phyloP scores from a whole-genome alignment of 2,329 filamentous ascomycete species.

The Coniochaeta sp. region DNA sequence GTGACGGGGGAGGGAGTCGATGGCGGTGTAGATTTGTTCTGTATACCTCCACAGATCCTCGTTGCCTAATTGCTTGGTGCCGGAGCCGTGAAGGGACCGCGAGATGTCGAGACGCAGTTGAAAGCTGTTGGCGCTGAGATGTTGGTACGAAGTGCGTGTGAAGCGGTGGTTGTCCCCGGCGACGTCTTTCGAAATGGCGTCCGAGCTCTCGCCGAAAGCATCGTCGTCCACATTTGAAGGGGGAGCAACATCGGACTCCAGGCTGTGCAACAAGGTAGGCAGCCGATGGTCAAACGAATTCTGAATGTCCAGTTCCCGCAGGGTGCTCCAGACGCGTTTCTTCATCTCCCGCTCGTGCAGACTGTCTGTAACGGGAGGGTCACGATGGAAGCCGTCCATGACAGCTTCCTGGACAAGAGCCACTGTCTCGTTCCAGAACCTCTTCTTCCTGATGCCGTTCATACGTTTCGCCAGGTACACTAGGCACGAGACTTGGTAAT shows the following conservation, averaged over 20 bases:
- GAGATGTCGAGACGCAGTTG: conserved; percentile 16
- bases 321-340: conserved; percentile 16
- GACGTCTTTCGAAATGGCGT: conserved; percentile 7
- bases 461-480: conserved; percentile 18
- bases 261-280: conserved; percentile 12
- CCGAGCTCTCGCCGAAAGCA: conserved; percentile 12
- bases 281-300: conserved; percentile 16
- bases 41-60: conserved; percentile 17
- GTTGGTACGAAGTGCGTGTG: conserved; percentile 17
- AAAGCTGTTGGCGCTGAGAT: conserved; percentile 13
- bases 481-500: conserved; percentile 19
- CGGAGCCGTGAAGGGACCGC: conserved; percentile 7
- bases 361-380: conserved; percentile 8
- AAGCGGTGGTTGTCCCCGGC: conserved; percentile 12
- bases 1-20: conserved; percentile 13
- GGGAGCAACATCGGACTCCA: conserved; percentile 11
- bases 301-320: conserved; percentile 19
- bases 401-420: conserved; percentile 18
- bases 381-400: conserved; percentile 15
- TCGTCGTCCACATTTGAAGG: conserved; percentile 18
- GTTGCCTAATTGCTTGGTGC: conserved; percentile 7
- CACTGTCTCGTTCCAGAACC: conserved; percentile 19
- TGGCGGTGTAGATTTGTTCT: conserved; percentile 13
- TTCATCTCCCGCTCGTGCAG: conserved; percentile 16
- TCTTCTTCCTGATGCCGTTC: conserved; percentile 17